Evolutionary conservation across 2,329 filamentous ascomycete genomes (phyloP).

Genomic region (Pseudocercospora fuligena): DNA sequence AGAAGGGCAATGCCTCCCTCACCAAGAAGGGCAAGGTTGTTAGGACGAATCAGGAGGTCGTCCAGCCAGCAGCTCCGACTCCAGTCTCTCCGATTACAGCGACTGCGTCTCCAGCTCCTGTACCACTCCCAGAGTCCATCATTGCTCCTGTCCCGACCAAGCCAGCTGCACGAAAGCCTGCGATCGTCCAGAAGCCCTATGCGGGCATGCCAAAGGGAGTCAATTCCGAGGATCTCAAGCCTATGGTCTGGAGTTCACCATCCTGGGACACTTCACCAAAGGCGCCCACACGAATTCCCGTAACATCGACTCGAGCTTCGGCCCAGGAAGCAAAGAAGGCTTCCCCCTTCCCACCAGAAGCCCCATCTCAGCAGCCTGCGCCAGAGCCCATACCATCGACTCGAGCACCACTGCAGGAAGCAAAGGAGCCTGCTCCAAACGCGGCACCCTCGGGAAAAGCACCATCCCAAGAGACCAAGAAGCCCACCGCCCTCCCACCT

Average conservation of each 20-base stretch:
- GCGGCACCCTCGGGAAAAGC: too few species aligned
- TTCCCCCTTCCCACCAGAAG: too few species aligned
- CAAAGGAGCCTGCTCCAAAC: too few species aligned
- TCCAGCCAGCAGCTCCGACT: not conserved
- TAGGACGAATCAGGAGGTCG: not conserved
- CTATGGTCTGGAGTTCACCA: not conserved
- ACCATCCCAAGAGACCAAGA: not conserved
- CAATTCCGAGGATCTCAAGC: not conserved
- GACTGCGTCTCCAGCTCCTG: not conserved
- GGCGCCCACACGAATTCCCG: not conserved
- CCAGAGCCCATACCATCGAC: not conserved
- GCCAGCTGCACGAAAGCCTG: not conserved
- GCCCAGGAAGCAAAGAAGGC: not conserved
- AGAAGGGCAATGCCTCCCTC: not conserved
- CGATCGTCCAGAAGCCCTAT: not conserved
- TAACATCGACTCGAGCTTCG: not conserved
- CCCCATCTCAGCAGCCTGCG: too few species aligned
- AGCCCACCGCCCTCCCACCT: not conserved
- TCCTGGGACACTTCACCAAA: not conserved
- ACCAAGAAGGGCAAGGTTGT: conserved; percentile 7
- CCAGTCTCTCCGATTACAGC: not conserved
- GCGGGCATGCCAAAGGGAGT: not conserved
- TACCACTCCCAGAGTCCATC: not conserved
- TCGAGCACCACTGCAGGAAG: not conserved
- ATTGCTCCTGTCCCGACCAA: not conserved